These are phyloP conservation scores for Ramalina intermedia DNA, from an alignment of 495 filamentous ascomycete genomes.

Conservation along the genomic window DNA sequence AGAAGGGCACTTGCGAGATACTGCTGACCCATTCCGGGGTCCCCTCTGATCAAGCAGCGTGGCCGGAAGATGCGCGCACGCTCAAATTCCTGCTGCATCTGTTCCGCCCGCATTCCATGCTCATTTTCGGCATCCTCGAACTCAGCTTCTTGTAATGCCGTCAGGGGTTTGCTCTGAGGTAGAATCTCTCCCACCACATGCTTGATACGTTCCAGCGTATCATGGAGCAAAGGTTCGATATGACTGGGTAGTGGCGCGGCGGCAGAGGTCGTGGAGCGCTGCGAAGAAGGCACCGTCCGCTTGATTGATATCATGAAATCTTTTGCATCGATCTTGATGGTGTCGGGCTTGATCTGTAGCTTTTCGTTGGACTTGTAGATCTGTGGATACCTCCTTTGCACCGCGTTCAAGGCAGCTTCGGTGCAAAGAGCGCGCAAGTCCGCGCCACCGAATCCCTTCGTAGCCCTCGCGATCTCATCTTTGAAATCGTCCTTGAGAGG, in stretches of 20 bases:
- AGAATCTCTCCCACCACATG: slow-evolving; percentile 58
- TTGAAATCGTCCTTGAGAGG: slow-evolving; percentile 63
- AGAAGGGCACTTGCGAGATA: slow-evolving; percentile 79
- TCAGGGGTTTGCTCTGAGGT: slow-evolving; percentile 68
- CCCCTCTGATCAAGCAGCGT: slow-evolving; percentile 62
- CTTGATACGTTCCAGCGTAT: slow-evolving; percentile 52
- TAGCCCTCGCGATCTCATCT: slow-evolving; percentile 65
- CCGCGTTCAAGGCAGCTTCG: slow-evolving; percentile 95
- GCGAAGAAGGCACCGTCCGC: slow-evolving; percentile 88
- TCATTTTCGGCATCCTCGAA: slow-evolving; percentile 77
- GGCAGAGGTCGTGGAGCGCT: slow-evolving; percentile 68
- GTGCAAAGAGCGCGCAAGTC: slow-evolving; percentile 90
- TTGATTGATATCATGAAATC: slow-evolving; percentile 96
- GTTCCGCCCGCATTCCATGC: slow-evolving; percentile 68
- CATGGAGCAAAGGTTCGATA: slow-evolving; percentile 68
- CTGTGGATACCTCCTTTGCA: slow-evolving; percentile 89
- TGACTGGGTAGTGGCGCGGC: slow-evolving; percentile 61
- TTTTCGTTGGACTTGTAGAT: slow-evolving; percentile 88
- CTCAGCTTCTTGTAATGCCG: slow-evolving; percentile 85
- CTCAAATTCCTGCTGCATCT: slow-evolving; percentile 82
- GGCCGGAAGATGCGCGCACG: slow-evolving; percentile 79
- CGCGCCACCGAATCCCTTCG: slow-evolving; percentile 93
- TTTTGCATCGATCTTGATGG: slow-evolving; percentile 69
- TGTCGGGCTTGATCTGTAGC: slow-evolving; percentile 70
- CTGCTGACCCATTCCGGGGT: slow-evolving; percentile 81